Evolutionary conservation across 805 yeast genomes (phyloP).

Genomic region (Schizosaccharomyces cryophilus): DNA sequence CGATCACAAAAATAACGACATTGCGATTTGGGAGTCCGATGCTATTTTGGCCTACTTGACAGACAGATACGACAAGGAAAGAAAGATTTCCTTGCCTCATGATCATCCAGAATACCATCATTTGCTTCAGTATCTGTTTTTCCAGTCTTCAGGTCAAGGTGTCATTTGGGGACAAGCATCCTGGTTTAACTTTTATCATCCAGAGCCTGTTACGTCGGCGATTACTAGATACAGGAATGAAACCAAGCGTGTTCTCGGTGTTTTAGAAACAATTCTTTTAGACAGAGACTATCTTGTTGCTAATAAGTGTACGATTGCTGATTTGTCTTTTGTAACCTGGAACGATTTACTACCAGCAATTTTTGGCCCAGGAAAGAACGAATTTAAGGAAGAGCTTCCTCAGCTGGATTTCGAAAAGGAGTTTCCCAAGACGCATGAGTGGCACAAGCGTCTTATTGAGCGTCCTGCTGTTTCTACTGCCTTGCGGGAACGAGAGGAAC

Average conservation of each 20-base stretch:
- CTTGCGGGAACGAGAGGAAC: not conserved
- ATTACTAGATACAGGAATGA: constrained; percentile 68
- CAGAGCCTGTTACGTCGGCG: constrained; percentile 55
- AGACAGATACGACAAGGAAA: constrained; percentile 29
- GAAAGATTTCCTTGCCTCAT: not conserved
- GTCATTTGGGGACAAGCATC: constrained; percentile 31
- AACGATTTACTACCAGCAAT: not conserved
- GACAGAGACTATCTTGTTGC: constrained; percentile 74
- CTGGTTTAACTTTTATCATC: constrained; percentile 65
- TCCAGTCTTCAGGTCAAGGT: not conserved
- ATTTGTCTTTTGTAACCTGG: constrained; percentile 78
- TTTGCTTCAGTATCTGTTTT: not conserved
- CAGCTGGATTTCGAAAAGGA: not conserved
- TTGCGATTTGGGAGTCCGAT: constrained; percentile 63
- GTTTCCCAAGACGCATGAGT: not conserved
- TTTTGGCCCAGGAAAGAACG: not conserved
- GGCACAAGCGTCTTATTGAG: not conserved
- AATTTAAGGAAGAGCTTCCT: not conserved
- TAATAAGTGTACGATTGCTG: constrained; percentile 53
- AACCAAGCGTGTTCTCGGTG: constrained; percentile 72
- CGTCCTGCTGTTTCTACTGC: not conserved
- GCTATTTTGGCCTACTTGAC: constrained; percentile 62
- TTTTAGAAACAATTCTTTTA: constrained; percentile 62
- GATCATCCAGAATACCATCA: not conserved
- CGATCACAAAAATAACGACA: constrained; percentile 7